Conservation (phyloP, 2,329 filamentous ascomycete genomes). For the Epicoccum sorghinum region DNA sequence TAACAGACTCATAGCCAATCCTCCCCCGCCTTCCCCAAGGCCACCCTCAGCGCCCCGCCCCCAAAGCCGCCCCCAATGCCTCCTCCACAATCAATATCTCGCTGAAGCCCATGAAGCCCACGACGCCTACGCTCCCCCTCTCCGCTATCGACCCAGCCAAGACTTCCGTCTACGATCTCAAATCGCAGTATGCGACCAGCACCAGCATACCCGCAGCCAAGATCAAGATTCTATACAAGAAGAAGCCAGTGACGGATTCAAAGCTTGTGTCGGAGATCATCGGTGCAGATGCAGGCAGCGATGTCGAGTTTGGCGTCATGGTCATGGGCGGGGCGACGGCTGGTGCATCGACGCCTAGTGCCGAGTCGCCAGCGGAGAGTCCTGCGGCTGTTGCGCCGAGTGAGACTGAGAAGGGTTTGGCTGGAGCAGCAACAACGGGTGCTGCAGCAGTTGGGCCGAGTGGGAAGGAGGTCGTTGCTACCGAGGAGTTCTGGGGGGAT, state of each 20-base stretch:
- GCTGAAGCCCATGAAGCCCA: conserved; percentile 73
- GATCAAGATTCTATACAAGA: conserved; percentile 83
- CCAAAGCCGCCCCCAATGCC: conserved; percentile 55
- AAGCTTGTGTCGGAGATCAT: conserved; percentile 79
- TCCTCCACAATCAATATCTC: conserved; percentile 46
- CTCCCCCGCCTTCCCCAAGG: conserved; percentile 69
- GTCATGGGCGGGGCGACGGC: conserved; percentile 69
- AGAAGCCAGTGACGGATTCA: conserved; percentile 80
- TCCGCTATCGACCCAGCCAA: conserved; percentile 64
- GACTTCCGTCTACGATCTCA: conserved; percentile 80
- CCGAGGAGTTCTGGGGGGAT: conserved; percentile 84
- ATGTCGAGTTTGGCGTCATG: conserved; percentile 85
- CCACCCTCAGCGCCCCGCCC: conserved; percentile 55
- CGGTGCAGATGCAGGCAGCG: conserved; percentile 57
- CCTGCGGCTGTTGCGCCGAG: conserved; percentile 59
- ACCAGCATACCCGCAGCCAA: conserved; percentile 63
- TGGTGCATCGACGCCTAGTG: conserved; percentile 27
- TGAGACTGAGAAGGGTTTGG: conserved; percentile 55
- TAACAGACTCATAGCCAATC: conserved; percentile 62
- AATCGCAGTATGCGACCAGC: conserved; percentile 64
- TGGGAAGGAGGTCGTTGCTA: conserved; percentile 66
- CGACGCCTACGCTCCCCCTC: conserved; percentile 70
- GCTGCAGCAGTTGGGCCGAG: conserved; percentile 60
- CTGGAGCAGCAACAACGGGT: conserved; percentile 29
- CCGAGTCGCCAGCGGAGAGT: conserved; percentile 54